Conservation (phyloP, 176 grass and related monocot genomes). For the Phoenix roebelenii region DNA sequence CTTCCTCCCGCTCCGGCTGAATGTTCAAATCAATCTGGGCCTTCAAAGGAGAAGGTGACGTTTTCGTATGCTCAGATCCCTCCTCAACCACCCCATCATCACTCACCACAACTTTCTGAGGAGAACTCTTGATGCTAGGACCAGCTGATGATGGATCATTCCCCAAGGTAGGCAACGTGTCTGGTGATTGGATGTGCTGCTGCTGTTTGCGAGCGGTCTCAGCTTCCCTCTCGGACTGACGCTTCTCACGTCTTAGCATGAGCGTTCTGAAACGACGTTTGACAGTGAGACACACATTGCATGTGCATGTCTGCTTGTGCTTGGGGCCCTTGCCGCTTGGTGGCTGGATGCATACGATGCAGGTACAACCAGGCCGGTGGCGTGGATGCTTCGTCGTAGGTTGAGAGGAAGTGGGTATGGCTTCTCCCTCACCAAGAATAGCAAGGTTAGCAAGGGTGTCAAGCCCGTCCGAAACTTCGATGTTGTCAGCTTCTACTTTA, state of each 20-base stretch:
- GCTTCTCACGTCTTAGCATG: slow-evolving; percentile 83
- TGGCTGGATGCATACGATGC: slow-evolving; percentile 98
- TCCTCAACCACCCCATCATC: slow-evolving; percentile 27
- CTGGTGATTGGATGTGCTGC: slow-evolving; percentile 27
- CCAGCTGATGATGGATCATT: not conserved
- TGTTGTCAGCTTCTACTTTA: slow-evolving; percentile 40
- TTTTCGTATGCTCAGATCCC: slow-evolving; percentile 39
- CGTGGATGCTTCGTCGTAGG: slow-evolving; percentile 87
- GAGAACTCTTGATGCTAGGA: slow-evolving; percentile 12
- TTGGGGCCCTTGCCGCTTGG: slow-evolving; percentile 98
- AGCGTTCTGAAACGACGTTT: slow-evolving; percentile 87
- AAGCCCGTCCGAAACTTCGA: slow-evolving; percentile 59
- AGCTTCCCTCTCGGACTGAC: slow-evolving; percentile 37
- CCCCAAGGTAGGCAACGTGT: slow-evolving; percentile 11
- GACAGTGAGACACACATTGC: slow-evolving; percentile 97
- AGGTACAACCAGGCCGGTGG: slow-evolving; percentile 82
- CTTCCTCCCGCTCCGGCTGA: slow-evolving; percentile 91
- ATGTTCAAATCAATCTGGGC: slow-evolving; percentile 97
- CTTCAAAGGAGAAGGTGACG: slow-evolving; percentile 64
- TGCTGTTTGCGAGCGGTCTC: slow-evolving; percentile 27
- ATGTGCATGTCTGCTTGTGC: slow-evolving; percentile 83
- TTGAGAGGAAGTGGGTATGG: slow-evolving; percentile 42
- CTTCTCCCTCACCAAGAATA: slow-evolving; percentile 79
- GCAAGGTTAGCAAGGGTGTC: slow-evolving; percentile 96
- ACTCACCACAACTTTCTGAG: slow-evolving; percentile 25